Base-by-base conservation (phyloP, 805 yeast species). In the Deakozyma indianensis region DNA sequence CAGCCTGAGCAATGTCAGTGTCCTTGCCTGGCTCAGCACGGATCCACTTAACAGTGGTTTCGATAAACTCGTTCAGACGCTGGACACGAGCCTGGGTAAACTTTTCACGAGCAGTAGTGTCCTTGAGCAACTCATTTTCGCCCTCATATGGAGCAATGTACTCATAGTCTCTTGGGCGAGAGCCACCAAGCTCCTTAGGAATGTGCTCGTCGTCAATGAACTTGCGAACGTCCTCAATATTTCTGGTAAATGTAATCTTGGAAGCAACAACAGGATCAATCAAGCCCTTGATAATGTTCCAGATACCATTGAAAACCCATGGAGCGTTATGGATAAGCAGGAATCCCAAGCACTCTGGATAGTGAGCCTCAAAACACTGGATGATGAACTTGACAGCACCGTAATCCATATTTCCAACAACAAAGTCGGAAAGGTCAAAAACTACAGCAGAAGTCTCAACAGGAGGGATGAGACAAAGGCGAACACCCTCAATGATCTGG, bases 181-280 rank as follows among this genome's bases (percentile, higher is more conserved):
- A 67, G 40, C 97, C 97, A 11, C 95, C 96, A 48, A 88, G 62
- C 35, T 72, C 75, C 51, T 68, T 65, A 24, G 94, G 88, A 50
- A 92, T 70, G 55, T 75, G 68, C 23, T 74, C 66, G 23, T 64
- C 58, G 41, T 74, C 78, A 35, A 90, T 75, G 59, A 67, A 76
- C 53, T 80, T 70, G 42, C 67, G 68, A 55, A 90, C 64, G 46
- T 92, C 96, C 47, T 77, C 73, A 22, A 67, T 60, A 51, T 69
- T 69, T 57, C 83, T 81, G 22, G 95, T 83, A 65, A 90, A 92
- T 41, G 76, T 74, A 55, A 92, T 85, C 64, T 90, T 90, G 22
- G 90, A 72, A 0, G 96, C 95, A 46, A 90, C 96, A 22, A 85
- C 96, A 2, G 97, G 97, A 60, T 92, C 97, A 47, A 90, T 69